phyloP scores from a whole-genome alignment of 208 protist genomes.

The Leptomonas seymouri region DNA sequence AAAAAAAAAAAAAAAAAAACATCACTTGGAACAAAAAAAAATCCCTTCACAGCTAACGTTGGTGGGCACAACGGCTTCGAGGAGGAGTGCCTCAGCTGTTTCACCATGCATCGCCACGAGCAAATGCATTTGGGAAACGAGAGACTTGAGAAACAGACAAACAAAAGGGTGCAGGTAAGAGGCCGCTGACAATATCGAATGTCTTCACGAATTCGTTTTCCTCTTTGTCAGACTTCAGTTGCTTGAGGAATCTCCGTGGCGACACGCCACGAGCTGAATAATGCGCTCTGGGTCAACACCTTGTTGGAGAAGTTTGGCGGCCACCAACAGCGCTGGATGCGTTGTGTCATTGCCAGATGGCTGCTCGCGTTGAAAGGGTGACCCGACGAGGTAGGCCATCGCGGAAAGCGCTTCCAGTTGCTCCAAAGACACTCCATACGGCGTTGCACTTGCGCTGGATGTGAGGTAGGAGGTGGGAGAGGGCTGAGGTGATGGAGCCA shows the following conservation, averaged over 20 bases:
- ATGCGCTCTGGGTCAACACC: slow-evolving; percentile 69
- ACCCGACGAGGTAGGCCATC: slow-evolving; percentile 65
- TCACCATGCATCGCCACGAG: too few species aligned
- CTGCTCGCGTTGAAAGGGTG: slow-evolving; percentile 64
- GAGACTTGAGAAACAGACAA: too few species aligned
- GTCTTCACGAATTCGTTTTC: neutral
- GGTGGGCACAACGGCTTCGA: too few species aligned
- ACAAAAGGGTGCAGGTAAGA: too few species aligned
- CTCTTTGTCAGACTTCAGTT: neutral
- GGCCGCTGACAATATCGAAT: too few species aligned
- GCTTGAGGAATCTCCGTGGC: neutral
- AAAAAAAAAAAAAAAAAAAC: too few species aligned
- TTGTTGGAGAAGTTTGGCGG: slow-evolving; percentile 52
- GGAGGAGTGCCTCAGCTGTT: too few species aligned
- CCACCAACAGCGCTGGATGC: slow-evolving; percentile 27
- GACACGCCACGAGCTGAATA: slow-evolving; percentile 58
- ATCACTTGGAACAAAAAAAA: too few species aligned
- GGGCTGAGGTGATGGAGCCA: neutral
- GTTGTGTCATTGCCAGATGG: slow-evolving; percentile 29
- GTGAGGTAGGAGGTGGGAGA: neutral
- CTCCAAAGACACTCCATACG: slow-evolving; percentile 21
- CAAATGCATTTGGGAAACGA: too few species aligned
- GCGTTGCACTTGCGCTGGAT: neutral
- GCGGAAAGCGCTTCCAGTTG: slow-evolving; percentile 64
- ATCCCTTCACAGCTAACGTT: too few species aligned